Percentiles rank a stretch among this genome's conserved stretches.
These are phyloP conservation scores for Melanomma pulvis-pyrius DNA, from an alignment of 495 filamentous ascomycete genomes.

Conservation along the genomic window DNA sequence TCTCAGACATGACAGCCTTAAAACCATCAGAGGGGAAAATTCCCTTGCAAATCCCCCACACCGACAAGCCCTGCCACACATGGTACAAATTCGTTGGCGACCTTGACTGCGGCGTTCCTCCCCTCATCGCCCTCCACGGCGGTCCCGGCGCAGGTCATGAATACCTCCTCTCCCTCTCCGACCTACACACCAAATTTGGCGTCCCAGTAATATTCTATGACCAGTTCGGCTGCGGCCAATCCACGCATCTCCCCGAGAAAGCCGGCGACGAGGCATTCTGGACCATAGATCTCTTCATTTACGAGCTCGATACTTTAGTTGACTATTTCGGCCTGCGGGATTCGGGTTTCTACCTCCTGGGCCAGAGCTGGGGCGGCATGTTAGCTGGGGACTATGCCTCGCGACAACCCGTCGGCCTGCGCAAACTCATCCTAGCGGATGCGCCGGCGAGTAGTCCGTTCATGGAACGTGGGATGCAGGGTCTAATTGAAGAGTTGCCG, in stretches of 20 bases:
- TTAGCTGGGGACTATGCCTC: slow-evolving; percentile 48
- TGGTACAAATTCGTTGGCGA: slow-evolving; percentile 6
- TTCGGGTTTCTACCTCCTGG: slow-evolving; percentile 49
- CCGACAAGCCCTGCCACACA: background rate
- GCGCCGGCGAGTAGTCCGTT: slow-evolving; percentile 45
- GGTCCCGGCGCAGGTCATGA: slow-evolving; percentile 53
- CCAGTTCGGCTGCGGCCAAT: slow-evolving; percentile 54
- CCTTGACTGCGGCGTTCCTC: slow-evolving; percentile 6
- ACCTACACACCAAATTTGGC: slow-evolving; percentile 42
- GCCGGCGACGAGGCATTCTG: slow-evolving; percentile 51
- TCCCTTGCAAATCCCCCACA: background rate
- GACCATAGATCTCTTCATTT: slow-evolving; percentile 51
- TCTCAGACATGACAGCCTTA: background rate
- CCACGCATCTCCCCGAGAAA: slow-evolving; percentile 52
- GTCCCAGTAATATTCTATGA: slow-evolving; percentile 57
- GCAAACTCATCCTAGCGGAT: slow-evolving; percentile 50
- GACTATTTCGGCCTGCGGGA: slow-evolving; percentile 44
- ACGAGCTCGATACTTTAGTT: slow-evolving; percentile 56
- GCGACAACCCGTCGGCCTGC: slow-evolving; percentile 46
- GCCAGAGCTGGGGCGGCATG: slow-evolving; percentile 59
- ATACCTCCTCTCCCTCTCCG: slow-evolving; percentile 49
- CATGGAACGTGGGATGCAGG: slow-evolving; percentile 39
- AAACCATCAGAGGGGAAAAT: background rate
- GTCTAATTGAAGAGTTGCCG: slow-evolving; percentile 47
- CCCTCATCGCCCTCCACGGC: slow-evolving; percentile 53